Evolutionary conservation across 1,284 basidiomycete species (phyloP).

Genomic region (Neonothopanus nambi): DNA sequence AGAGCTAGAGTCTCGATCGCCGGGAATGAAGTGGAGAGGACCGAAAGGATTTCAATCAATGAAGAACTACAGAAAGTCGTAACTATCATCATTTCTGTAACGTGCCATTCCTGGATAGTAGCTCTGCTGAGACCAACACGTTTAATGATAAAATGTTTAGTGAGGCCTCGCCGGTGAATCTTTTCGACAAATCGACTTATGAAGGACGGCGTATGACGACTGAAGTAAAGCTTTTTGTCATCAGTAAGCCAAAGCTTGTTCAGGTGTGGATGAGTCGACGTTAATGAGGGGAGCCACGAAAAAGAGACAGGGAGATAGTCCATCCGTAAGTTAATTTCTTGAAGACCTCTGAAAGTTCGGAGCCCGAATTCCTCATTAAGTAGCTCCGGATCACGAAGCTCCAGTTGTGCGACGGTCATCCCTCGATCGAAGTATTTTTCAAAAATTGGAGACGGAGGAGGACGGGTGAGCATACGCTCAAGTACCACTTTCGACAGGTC

Average conservation of each 20-base stretch:
- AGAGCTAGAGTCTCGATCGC: neutral
- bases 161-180: neutral
- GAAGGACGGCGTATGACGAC: neutral
- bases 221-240: neutral
- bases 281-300: neutral
- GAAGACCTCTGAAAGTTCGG: neutral
- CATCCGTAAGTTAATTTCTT: neutral
- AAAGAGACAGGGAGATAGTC: neutral
- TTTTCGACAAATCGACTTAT: neutral
- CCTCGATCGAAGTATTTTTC: neutral
- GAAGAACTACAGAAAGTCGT: neutral
- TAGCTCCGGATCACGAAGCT: neutral
- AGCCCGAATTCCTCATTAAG: neutral
- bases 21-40: neutral
- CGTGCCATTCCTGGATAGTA: neutral
- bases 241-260: neutral
- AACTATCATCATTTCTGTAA: neutral
- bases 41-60: neutral
- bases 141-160: neutral
- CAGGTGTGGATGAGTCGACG: slow-evolving; percentile 1
- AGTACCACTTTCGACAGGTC: slow-evolving; percentile 1
- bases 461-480: neutral
- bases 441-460: neutral
- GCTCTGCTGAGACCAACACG: neutral
- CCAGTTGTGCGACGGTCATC: neutral